phyloP scores from a whole-genome alignment of 2,329 filamentous ascomycete species.

The Camptophora hylomeconis region DNA sequence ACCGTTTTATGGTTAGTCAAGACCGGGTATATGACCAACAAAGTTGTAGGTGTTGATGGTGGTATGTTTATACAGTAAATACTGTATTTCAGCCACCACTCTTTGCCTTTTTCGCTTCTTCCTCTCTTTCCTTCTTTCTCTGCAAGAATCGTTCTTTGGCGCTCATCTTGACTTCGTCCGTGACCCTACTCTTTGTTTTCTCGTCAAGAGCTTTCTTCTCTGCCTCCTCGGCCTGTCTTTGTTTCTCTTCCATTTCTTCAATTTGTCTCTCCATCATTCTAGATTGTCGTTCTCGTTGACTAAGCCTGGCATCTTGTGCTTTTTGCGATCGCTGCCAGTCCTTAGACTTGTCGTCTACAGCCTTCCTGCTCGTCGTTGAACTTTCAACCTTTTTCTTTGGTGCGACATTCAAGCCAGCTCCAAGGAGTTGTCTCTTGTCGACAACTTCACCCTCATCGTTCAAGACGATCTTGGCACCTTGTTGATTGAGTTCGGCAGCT shows the following conservation, averaged over 20 bases:
- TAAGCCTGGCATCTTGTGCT: slow-evolving; percentile 26
- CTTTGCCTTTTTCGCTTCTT: slow-evolving; percentile 19
- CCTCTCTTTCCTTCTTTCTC: slow-evolving; percentile 40
- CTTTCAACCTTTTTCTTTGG: slow-evolving; percentile 32
- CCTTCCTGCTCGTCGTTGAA: slow-evolving; percentile 6
- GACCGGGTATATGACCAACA: slow-evolving; percentile 34
- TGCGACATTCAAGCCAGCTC: slow-evolving; percentile 48
- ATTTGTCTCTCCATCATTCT: slow-evolving; percentile 48
- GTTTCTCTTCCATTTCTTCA: slow-evolving; percentile 41
- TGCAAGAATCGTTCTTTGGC: slow-evolving; percentile 50
- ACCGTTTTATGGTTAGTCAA: slow-evolving; percentile 36
- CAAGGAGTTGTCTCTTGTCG: slow-evolving; percentile 50
- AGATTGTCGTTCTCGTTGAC: slow-evolving; percentile 42
- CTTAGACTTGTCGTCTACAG: slow-evolving; percentile 2
- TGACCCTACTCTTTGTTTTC: slow-evolving; percentile 46
- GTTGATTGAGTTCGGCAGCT: slow-evolving; percentile 41
- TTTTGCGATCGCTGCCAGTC: slow-evolving; percentile 17
- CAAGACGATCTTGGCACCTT: slow-evolving; percentile 39
- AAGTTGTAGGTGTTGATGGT: slow-evolving; percentile 30
- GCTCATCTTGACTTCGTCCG: slow-evolving; percentile 42
- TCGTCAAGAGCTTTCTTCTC: slow-evolving; percentile 40
- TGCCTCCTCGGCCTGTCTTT: slow-evolving; percentile 44
- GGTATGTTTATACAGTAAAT: slow-evolving; percentile 23
- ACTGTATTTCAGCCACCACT: background rate
- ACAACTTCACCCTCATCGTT: slow-evolving; percentile 54